Base-by-base conservation (phyloP, 2,329 filamentous ascomycete genomes). In the Diaporthe amygdali region DNA sequence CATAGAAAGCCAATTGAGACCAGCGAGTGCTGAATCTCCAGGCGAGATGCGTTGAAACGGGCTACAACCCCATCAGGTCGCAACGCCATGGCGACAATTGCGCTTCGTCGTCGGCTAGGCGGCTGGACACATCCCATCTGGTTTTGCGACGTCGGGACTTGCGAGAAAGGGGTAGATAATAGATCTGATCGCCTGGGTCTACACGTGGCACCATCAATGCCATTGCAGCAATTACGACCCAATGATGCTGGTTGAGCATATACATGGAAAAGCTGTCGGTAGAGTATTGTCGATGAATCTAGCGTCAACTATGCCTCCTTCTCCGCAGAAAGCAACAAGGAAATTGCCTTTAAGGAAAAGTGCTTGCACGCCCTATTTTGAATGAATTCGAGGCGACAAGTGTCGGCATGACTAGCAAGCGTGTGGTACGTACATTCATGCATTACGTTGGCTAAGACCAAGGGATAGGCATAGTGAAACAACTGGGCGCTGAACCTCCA, bases 321-420 rank as follows among this genome's bases (percentile, higher is more conserved):
- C 59, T 49, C 30, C n/a, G 30, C 30, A 49, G n/a, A 14, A 12
- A 17, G 9, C n/a, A 49, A 30, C 44, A 49, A 49, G 44, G 59
- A 37, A 64, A 49, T 37, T 64, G 59, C 59, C 59, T 64, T n/a
- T n/a, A 30, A 47, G 22, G n/a, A 8, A 49, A 7, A 5, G 20
- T 14, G 12, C 12, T 37, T 49, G 59, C 59, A 64, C 41, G 59
- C 59, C 59, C 30, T 64, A 27, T 49, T 49, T 39, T 64, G 20
- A 49, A 2, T 10, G 22, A 20, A 49, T 49, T 49, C 59, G 59
- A 64, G 59, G 59, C 59, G 59, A 64, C 41, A 64, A 64, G 59
- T 37, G 44, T 49, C 41, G 59, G 59, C 59, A 64, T 71, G 69
- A 63, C 69, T 71, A 68, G 63, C 54, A 39, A 63, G 52, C 59